Base-by-base conservation (phyloP, 805 yeast genomes). In the Starmerella potacharoeniae region DNA sequence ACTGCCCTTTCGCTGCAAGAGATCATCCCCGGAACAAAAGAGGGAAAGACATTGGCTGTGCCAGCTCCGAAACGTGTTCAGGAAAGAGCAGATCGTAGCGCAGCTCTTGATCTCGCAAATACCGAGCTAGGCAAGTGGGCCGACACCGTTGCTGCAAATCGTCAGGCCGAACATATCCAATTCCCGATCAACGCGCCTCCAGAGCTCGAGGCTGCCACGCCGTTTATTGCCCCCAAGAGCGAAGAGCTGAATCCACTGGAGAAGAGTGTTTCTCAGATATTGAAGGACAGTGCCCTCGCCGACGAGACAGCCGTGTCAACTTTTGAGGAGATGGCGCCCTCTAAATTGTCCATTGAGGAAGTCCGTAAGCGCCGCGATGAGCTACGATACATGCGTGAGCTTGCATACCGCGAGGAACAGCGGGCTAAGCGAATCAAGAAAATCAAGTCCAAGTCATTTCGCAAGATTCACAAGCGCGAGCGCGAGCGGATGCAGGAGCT, bases 341-440 rank as follows among this genome's bases (percentile, higher is more conserved):
- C 95, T 1, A 83, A 84, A 65, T 71, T 91, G 68, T 77, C 93
- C 0, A 78, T 83, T 31, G 95, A 85, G 58, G 97, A 93, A 51
- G 71, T 91, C 72, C 72, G 74, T 54, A 80, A 82, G 66, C 77
- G 95, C 57, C 83, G 93, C 7, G 79, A 80, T 56, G 96, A 91
- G 70, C 75, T 91, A 62, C 79, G 97, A 62, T 71, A 85, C 65
- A 88, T 89, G 96, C 79, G 98, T 60, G 98, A 93, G 67, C 77
- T 91, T 59, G 87, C 91, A 96, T 93, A 89, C 73, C 78, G 97
- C 64, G 97, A 91, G 64, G 97, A 91, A 72, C 79, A 83, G 66
- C 83, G 86, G 65, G 90, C 97, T 9, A 89, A 80, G 69, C 79
- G 98, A 63, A 77, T 93, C 65, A 91, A 91, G 74, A 93, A 91